Percentiles rank a stretch among this genome's conserved stretches.
Conservation (phyloP, 2,329 filamentous ascomycete genomes). For the Alternaria dauci region DNA sequence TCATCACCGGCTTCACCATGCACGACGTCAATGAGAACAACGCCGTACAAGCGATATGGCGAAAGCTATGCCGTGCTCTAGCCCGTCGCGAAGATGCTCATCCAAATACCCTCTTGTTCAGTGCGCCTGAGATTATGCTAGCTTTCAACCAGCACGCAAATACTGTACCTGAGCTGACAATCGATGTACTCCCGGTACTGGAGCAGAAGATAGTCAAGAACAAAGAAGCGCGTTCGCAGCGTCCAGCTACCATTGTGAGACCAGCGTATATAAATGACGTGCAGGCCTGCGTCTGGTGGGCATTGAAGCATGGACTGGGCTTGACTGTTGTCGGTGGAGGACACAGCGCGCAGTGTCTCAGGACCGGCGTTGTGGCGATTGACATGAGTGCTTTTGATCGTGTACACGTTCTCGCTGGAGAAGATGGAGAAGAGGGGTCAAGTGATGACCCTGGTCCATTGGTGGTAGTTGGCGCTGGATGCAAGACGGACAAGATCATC, state of each 20-base stretch:
- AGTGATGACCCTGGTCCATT: constrained; percentile 37
- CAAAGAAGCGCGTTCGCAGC: constrained; percentile 57
- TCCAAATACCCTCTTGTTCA: constrained; percentile 58
- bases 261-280: constrained; percentile 61
- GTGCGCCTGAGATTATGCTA: constrained; percentile 60
- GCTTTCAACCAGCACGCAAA: constrained; percentile 60
- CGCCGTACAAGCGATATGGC: constrained; percentile 56
- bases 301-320: constrained; percentile 55
- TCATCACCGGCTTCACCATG: constrained; percentile 59
- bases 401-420: constrained; percentile 54
- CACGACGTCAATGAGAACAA: constrained; percentile 44
- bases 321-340: constrained; percentile 66
- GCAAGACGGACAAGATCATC: constrained; percentile 65
- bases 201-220: constrained; percentile 58
- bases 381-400: constrained; percentile 67
- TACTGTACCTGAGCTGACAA: constrained; percentile 54
- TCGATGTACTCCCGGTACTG: constrained; percentile 51
- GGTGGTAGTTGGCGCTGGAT: constrained; percentile 64
- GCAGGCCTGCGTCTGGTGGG: constrained; percentile 66
- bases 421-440: constrained; percentile 27
- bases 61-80: constrained; percentile 61
- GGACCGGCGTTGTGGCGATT: constrained; percentile 62
- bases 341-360: constrained; percentile 67
- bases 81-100: constrained; percentile 51
- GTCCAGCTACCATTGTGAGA: constrained; percentile 56